Base-by-base conservation (phyloP, 2,329 filamentous ascomycete species). In the Microcyclospora pomicola region DNA sequence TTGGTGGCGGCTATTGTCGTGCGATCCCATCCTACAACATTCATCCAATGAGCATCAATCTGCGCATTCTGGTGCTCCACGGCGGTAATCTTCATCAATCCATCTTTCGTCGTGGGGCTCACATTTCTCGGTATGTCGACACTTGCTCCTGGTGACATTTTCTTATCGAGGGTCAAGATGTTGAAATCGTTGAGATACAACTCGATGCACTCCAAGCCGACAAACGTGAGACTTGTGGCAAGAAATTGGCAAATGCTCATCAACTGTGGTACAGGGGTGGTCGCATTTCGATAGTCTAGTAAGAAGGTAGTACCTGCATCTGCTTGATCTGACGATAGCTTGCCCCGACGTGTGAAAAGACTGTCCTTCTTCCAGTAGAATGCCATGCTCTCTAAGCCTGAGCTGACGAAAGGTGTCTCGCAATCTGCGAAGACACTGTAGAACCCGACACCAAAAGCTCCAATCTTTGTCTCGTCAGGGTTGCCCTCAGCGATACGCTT, bases 351-450 rank as follows among this genome's bases (percentile, higher is more conserved):
- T 15, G 92, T 98, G 58, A 94, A 96, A 2, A 98, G 71, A 5
- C 85, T 84, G 59, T 96, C 96, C n/a, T 82, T 87, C 60, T 95
- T 96, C 92, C 91, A 98, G 65, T 95, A 98, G 56, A 98, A 98
- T 0, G 88, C 88, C 84, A 98, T 95, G 29, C 86, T 87, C 61
- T 93, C 80, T 44, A 72, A 75, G 1, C 91, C 91, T 1, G 88
- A 96, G 48, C 85, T 91, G 47, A 98, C 82, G 55, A 98, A 96
- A 0, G 91, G 91, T 50, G 95, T 86, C 61, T 98, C 92, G 58
- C 88, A 98, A 58, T 98, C 91, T 44, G 91, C 84, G 59, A 98
- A 98, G 30, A 96, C 88, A 58, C 84, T 93, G 69, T 98, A 98
- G 65, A 98, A 98, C 2, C 91, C 91, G 27, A 98, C 91, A 48